Evolutionary conservation across 2,329 filamentous ascomycete species (phyloP).

Genomic region (Dothistroma pini): DNA sequence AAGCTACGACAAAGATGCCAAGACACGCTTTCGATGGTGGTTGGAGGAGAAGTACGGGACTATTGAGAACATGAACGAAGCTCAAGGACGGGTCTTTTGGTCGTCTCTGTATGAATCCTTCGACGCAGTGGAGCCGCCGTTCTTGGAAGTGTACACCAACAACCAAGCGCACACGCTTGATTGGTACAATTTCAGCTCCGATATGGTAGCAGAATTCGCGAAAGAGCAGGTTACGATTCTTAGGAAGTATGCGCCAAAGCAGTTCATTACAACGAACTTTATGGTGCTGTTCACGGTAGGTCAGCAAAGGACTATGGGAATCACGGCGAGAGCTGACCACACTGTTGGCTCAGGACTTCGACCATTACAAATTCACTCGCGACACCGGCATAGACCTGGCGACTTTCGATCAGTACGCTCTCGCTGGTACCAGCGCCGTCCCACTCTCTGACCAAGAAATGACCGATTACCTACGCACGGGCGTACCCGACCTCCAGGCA

Average conservation of each 20-base stretch:
- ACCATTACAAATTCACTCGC: constrained; percentile 25
- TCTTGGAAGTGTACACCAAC: constrained; percentile 25
- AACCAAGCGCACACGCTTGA: constrained; percentile 27
- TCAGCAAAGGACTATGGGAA: background rate
- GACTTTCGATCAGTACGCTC: constrained; percentile 24
- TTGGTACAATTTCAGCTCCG: constrained; percentile 27
- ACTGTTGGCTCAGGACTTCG: constrained; percentile 15
- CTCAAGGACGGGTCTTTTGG: constrained; percentile 27
- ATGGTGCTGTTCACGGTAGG: constrained; percentile 21
- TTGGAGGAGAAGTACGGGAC: constrained; percentile 25
- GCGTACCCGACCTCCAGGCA: constrained; percentile 23
- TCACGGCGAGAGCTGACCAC: background rate
- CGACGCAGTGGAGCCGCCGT: constrained; percentile 24
- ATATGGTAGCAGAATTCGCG: constrained; percentile 27
- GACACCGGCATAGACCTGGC: constrained; percentile 25
- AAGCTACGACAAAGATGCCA: constrained; percentile 26
- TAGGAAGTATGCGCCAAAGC: constrained; percentile 18
- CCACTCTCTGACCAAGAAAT: constrained; percentile 17
- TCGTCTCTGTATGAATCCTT: constrained; percentile 25
- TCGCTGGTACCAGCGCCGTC: constrained; percentile 18
- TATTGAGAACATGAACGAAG: constrained; percentile 26
- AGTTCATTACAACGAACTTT: constrained; percentile 25
- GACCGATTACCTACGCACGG: constrained; percentile 24
- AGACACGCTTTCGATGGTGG: constrained; percentile 24
- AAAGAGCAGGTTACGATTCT: constrained; percentile 24